These are phyloP conservation scores for Pyrenochaeta sp. DNA, from an alignment of 2,329 filamentous ascomycete species.

Conservation along the genomic window DNA sequence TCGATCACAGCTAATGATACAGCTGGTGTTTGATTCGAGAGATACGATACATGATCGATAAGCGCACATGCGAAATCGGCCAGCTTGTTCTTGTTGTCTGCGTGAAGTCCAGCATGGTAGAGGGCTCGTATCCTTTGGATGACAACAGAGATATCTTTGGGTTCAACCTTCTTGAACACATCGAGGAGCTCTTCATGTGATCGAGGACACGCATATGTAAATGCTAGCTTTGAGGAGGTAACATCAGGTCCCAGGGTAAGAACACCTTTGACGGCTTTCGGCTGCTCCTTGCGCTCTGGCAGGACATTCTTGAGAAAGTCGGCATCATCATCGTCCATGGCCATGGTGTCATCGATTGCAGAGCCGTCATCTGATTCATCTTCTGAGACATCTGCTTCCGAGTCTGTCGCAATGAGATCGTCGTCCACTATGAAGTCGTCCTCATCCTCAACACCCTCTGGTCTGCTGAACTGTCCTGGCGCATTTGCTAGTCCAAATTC, in stretches of 20 bases:
- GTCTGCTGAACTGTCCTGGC: constrained; percentile 52
- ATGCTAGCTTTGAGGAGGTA: constrained; percentile 69
- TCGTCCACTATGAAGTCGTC: constrained; percentile 94
- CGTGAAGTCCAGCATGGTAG: constrained; percentile 88
- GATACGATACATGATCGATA: constrained; percentile 71
- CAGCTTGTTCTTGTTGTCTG: constrained; percentile 85
- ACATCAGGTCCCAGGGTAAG: constrained; percentile 50
- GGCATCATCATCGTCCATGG: constrained; percentile 57
- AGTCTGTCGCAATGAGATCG: constrained; percentile 83
- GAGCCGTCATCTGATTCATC: constrained; percentile 41
- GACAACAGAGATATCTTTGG: constrained; percentile 75
- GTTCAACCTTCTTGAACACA: constrained; percentile 68
- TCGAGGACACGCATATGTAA: constrained; percentile 85
- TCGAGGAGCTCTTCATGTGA: constrained; percentile 76
- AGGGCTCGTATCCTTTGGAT: constrained; percentile 89
- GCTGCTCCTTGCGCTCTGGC: constrained; percentile 34
- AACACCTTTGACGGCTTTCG: constrained; percentile 53
- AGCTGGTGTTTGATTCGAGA: constrained; percentile 60
- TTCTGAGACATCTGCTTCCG: constrained; percentile 56
- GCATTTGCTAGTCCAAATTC: constrained; percentile 70
- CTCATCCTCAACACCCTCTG: constrained; percentile 76
- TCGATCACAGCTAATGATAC: constrained; percentile 76
- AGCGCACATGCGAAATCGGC: constrained; percentile 72
- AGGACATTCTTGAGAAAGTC: constrained; percentile 58
- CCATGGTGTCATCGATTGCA: constrained; percentile 47